These are phyloP conservation scores for Calonectria ilicicola DNA, from an alignment of 2,329 filamentous ascomycete species.

Conservation along the genomic window DNA sequence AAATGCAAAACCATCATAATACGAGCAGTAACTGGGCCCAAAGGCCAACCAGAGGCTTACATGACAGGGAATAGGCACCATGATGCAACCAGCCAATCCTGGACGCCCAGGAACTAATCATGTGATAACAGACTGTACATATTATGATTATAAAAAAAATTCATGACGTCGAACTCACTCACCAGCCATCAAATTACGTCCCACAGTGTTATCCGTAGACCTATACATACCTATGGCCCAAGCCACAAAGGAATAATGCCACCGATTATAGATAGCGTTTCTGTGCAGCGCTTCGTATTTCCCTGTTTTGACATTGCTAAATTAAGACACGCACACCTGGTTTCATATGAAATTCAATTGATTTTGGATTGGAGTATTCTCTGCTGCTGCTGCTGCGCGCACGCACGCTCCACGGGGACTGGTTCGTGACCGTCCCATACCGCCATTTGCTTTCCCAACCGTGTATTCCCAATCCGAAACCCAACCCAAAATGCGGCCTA, in stretches of 20 bases:
- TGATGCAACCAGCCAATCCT: neutral
- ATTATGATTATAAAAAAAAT: neutral
- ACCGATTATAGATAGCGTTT: too few species aligned
- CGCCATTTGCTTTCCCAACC: conserved; percentile 8
- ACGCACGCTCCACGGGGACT: conserved; percentile 6
- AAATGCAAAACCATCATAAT: neutral
- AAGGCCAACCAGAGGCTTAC: neutral
- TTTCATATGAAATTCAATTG: conserved; percentile 11
- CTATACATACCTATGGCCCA: neutral
- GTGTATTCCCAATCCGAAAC: conserved; percentile 3
- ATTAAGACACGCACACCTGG: neutral
- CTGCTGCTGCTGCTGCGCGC: conserved; percentile 1
- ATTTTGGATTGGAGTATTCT: conserved; percentile 42
- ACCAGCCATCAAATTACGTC: neutral
- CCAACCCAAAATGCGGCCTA: neutral
- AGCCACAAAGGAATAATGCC: too few species aligned
- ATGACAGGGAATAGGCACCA: neutral
- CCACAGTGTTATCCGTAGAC: neutral
- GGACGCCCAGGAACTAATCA: neutral
- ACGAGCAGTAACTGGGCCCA: neutral
- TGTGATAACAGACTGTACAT: neutral
- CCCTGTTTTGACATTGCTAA: neutral
- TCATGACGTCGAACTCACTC: neutral
- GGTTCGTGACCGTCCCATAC: conserved; percentile 8
- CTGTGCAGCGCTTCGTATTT: too few species aligned